Evolutionary conservation across 2,329 filamentous ascomycete genomes (phyloP).

Genomic region (Pseudodiploospora longispora): DNA sequence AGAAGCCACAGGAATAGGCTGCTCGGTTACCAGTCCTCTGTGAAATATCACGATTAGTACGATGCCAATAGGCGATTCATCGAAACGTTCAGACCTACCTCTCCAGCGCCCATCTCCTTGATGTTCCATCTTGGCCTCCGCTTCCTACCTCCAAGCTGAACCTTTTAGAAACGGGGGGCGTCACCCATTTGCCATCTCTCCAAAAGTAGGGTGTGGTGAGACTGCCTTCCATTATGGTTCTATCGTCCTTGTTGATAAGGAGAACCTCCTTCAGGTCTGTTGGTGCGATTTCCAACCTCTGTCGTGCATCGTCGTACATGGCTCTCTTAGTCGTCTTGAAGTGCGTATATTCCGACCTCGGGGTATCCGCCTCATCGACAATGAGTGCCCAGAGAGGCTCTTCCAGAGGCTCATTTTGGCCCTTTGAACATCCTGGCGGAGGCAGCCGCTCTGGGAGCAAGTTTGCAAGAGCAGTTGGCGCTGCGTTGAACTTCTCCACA

Average conservation of each 20-base stretch:
- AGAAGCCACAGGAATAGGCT: conserved; percentile 48
- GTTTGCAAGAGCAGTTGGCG: conserved; percentile 36
- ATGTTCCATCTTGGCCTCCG: conserved; percentile 78
- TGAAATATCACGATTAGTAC: background rate
- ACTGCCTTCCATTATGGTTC: conserved; percentile 76
- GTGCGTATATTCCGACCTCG: conserved; percentile 59
- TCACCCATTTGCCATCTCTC: conserved; percentile 67
- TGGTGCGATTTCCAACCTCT: conserved; percentile 46
- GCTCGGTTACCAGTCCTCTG: conserved; percentile 57
- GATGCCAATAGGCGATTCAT: no score
- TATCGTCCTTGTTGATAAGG: conserved; percentile 52
- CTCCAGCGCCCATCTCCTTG: conserved; percentile 73
- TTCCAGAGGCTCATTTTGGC: conserved; percentile 17
- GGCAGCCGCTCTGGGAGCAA: conserved; percentile 52
- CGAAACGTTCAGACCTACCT: conserved; percentile 32
- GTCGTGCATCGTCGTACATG: conserved; percentile 63
- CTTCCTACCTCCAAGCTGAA: conserved; percentile 37
- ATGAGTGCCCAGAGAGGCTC: conserved; percentile 32
- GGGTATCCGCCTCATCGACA: conserved; percentile 34
- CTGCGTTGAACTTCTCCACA: conserved; percentile 29
- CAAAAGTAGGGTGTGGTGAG: conserved; percentile 77
- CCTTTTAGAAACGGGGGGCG: conserved; percentile 53
- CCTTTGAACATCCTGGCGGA: conserved; percentile 25
- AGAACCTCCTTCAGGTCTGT: conserved; percentile 62
- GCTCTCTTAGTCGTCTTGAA: conserved; percentile 76